A percentile compares a stretch with the other conserved stretches of the same genome.
phyloP scores from a whole-genome alignment of 2,329 filamentous ascomycete species.

The Fusarium pininemorale region DNA sequence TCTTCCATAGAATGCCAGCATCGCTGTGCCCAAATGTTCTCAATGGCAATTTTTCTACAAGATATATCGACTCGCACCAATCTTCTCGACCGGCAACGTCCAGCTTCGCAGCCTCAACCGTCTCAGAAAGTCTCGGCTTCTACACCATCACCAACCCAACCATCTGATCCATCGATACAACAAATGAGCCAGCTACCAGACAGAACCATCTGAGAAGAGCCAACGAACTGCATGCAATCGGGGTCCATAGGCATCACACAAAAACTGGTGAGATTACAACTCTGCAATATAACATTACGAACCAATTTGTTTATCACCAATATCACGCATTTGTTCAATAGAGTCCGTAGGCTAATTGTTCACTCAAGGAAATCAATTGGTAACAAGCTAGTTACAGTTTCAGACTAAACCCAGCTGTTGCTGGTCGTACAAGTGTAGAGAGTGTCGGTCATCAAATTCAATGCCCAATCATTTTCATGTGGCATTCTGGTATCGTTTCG shows the following conservation, averaged over 20 bases:
- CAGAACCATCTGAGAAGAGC: conserved; percentile 8
- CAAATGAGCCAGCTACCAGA: conserved; percentile 18
- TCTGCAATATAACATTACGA: background rate
- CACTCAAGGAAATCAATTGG: conserved; percentile 38
- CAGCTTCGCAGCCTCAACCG: background rate
- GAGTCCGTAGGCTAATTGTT: background rate
- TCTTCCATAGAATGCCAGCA: conserved; percentile 42
- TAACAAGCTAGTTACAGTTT: conserved; percentile 26
- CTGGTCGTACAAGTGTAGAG: conserved; percentile 32
- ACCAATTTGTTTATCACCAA: background rate
- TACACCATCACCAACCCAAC: conserved; percentile 5
- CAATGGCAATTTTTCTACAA: conserved; percentile 50
- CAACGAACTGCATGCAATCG: background rate
- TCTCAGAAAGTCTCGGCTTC: background rate
- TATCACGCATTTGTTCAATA: background rate
- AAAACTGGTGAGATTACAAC: background rate
- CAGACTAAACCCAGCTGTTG: conserved; percentile 27
- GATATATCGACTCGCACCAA: conserved; percentile 44
- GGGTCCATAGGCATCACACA: background rate
- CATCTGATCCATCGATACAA: conserved; percentile 18
- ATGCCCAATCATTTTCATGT: conserved; percentile 9
- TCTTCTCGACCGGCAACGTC: conserved; percentile 24
- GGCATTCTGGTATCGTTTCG: conserved; percentile 32
- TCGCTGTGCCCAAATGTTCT: conserved; percentile 48
- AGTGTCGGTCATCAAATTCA: conserved; percentile 39